phyloP scores from a whole-genome alignment of 805 yeast species.

The Candida chauliodis region DNA sequence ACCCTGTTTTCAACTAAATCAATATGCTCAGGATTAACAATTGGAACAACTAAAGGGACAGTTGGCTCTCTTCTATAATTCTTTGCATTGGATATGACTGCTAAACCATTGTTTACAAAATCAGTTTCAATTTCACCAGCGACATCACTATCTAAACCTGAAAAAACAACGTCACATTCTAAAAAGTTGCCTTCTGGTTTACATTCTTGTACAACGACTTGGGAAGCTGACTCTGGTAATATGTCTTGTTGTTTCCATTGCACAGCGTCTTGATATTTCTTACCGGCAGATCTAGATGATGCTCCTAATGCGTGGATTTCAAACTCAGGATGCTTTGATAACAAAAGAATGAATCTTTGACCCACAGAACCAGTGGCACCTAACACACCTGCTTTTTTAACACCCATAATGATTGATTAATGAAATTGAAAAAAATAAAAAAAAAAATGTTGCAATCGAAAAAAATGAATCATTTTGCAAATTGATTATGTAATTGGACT shows the following conservation, averaged over 20 bases:
- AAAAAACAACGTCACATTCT: conserved; percentile 90
- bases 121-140: conserved; percentile 92
- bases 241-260: conserved; percentile 91
- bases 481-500: neutral
- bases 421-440: neutral
- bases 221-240: conserved; percentile 65
- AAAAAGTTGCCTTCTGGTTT: conserved; percentile 64
- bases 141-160: conserved; percentile 88
- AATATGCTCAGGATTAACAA: conserved; percentile 89
- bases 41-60: conserved; percentile 94
- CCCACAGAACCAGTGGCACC: conserved; percentile 99
- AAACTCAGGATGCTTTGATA: conserved; percentile 86
- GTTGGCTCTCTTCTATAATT: conserved; percentile 84
- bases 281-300: conserved; percentile 90
- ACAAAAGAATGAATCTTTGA: conserved; percentile 84
- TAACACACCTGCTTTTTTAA: conserved; percentile 74
- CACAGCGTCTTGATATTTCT: conserved; percentile 76
- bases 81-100: conserved; percentile 91
- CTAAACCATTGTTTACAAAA: conserved; percentile 76
- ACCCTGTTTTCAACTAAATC: conserved; percentile 62
- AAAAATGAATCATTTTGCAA: conserved; percentile 3
- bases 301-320: conserved; percentile 87
- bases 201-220: conserved; percentile 73
- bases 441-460: neutral
- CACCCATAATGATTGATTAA: conserved; percentile 2